These are phyloP conservation scores for Phytophthora citricola DNA, from an alignment of 352 stramenopile species.

Conservation along the genomic window DNA sequence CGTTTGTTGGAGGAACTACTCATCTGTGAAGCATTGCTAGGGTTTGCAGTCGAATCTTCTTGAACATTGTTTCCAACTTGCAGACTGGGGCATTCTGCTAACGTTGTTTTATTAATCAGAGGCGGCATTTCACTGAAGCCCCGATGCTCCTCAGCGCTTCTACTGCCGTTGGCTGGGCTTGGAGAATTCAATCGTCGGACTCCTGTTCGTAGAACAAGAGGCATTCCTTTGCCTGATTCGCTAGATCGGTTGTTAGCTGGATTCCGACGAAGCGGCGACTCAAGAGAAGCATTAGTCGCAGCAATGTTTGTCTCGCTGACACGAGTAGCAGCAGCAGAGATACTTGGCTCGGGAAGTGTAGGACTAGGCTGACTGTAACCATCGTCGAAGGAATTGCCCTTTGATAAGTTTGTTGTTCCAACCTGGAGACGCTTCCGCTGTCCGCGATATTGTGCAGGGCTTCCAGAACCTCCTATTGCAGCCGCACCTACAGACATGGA, in stretches of 20 bases:
- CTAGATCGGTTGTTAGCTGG: conserved; percentile 6
- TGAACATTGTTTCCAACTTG: conserved; percentile 21
- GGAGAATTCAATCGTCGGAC: conserved; percentile 17
- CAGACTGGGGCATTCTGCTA: conserved; percentile 2
- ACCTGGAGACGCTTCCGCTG: conserved; percentile 78
- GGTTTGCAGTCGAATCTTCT: conserved; percentile 8
- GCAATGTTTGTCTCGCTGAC: conserved; percentile 57
- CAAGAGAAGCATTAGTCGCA: conserved; percentile 45
- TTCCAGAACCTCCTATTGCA: conserved; percentile 23
- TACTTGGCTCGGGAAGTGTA: conserved; percentile 10
- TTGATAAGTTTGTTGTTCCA: conserved; percentile 70
- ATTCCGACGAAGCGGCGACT: conserved; percentile 14
- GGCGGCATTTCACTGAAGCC: conserved; percentile 2
- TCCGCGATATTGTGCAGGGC: conserved; percentile 38
- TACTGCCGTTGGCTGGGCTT: conserved; percentile 18
- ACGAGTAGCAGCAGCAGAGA: conserved; percentile 32
- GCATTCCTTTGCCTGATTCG: conserved; percentile 7
- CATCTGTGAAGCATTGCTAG: conserved; percentile 1
- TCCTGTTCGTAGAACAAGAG: conserved; percentile 30
- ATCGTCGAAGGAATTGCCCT: conserved; percentile 31
- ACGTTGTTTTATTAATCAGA: not conserved
- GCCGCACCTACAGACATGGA: conserved; percentile 23
- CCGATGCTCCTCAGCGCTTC: conserved; percentile 18
- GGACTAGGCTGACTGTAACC: conserved; percentile 15
- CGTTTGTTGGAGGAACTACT: conserved; percentile 17